phyloP scores from a whole-genome alignment of 495 filamentous ascomycete genomes.

The Terfezia claveryi region DNA sequence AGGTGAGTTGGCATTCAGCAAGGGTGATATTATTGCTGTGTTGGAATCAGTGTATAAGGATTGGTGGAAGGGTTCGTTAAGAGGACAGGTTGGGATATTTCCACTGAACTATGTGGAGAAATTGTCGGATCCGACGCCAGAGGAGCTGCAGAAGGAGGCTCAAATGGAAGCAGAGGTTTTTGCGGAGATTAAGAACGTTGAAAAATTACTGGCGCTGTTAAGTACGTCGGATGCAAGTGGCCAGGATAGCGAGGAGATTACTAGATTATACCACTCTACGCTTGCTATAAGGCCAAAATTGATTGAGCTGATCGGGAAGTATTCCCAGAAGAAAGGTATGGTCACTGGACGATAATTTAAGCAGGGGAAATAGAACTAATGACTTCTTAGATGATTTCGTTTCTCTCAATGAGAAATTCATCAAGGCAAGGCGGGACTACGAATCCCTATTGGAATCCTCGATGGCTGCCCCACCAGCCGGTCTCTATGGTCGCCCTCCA shows the following conservation, averaged over 20 bases:
- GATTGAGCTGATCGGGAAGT: conserved; percentile 96
- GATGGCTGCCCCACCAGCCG: conserved; percentile 70
- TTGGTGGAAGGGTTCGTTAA: conserved; percentile 94
- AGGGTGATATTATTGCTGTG: conserved; percentile 92
- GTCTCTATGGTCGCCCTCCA: conserved; percentile 44
- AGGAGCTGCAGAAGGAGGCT: conserved; percentile 86
- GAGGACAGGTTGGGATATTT: conserved; percentile 92
- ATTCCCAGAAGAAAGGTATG: conserved; percentile 95
- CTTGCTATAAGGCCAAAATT: conserved; percentile 86
- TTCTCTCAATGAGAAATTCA: conserved; percentile 96
- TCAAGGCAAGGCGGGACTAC: conserved; percentile 92
- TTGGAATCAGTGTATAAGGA: conserved; percentile 96
- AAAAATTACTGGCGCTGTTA: conserved; percentile 79
- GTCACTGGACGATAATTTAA: background rate
- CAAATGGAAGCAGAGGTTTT: conserved; percentile 97
- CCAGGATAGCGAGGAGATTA: conserved; percentile 83
- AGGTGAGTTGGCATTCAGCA: conserved; percentile 85
- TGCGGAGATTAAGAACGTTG: conserved; percentile 94
- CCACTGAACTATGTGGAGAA: conserved; percentile 98
- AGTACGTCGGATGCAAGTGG: conserved; percentile 81
- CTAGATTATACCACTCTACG: conserved; percentile 79
- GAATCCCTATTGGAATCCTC: conserved; percentile 87
- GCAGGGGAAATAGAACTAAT: conserved; percentile 4
- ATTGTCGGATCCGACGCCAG: conserved; percentile 74
- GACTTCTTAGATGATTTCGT: conserved; percentile 66